These are phyloP conservation scores for Lithospermum erythrorhizon DNA, from an alignment of 257 asterid species.

Conservation along the genomic window DNA sequence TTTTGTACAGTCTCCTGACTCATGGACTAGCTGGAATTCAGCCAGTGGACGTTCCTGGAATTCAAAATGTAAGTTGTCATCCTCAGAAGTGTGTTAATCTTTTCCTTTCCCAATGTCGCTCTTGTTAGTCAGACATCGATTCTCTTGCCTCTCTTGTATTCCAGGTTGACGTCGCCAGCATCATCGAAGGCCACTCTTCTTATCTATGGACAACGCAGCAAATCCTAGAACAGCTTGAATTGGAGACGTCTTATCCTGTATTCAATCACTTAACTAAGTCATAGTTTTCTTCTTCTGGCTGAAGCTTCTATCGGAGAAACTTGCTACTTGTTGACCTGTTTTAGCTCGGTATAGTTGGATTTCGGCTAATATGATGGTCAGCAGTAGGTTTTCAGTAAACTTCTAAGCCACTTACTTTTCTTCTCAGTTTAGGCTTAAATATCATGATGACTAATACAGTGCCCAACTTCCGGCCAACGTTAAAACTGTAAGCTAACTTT, in stretches of 20 bases:
- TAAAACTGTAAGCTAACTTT: too few relatives aligned
- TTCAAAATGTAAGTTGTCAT: conserved; percentile 53
- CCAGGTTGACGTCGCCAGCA: conserved; percentile 77
- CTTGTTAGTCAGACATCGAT: neutral
- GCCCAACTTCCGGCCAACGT: too few relatives aligned
- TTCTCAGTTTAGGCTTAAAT: too few relatives aligned
- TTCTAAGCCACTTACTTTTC: too few relatives aligned
- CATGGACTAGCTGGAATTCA: conserved; percentile 97
- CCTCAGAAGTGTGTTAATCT: neutral
- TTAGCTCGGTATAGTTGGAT: too few relatives aligned
- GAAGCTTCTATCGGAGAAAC: too few relatives aligned
- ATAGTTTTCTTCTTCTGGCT: conserved; percentile 4
- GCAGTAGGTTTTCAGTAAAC: too few relatives aligned
- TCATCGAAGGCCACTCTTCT: conserved; percentile 85
- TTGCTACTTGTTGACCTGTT: too few relatives aligned
- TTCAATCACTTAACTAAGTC: conserved; percentile 23
- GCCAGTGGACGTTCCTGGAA: conserved; percentile 72
- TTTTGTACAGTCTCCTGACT: conserved; percentile 69
- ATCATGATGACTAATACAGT: too few relatives aligned
- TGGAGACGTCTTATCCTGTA: conserved; percentile 61
- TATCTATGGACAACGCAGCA: conserved; percentile 68
- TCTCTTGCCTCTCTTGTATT: neutral
- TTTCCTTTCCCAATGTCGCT: neutral
- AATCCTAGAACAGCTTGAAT: conserved; percentile 67
- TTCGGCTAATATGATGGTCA: too few relatives aligned